Conservation (phyloP, 805 yeast species). For the Saturnispora zaruensis region DNA sequence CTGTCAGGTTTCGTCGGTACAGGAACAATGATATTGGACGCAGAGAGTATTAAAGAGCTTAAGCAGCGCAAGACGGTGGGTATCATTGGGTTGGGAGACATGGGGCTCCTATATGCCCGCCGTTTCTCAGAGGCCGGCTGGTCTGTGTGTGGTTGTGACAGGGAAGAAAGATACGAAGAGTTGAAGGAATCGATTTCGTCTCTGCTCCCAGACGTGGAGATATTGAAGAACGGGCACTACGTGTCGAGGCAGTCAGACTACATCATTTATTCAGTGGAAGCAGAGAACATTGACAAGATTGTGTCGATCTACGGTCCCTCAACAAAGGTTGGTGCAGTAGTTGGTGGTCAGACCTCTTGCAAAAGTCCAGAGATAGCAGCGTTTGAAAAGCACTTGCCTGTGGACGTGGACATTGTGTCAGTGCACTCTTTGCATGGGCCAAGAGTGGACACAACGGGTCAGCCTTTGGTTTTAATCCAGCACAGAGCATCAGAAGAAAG, state of each 20-base stretch:
- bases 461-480: conserved; percentile 79
- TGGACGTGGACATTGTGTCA: conserved; percentile 74
- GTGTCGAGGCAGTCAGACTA: conserved; percentile 80
- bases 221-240: conserved; percentile 70
- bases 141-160: conserved; percentile 83
- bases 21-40: conserved; percentile 15
- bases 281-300: conserved; percentile 68
- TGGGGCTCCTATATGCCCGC: conserved; percentile 86
- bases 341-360: conserved; percentile 98
- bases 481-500: conserved; percentile 56
- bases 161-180: conserved; percentile 51
- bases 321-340: conserved; percentile 78
- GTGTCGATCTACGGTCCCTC: conserved; percentile 77
- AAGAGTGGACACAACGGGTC: conserved; percentile 77
- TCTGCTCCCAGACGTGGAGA: conserved; percentile 33
- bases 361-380: conserved; percentile 85
- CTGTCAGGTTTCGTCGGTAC: neutral
- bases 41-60: conserved; percentile 13
- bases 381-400: conserved; percentile 66
- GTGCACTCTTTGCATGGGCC: conserved; percentile 96
- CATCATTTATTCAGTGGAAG: conserved; percentile 87
- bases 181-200: conserved; percentile 26
- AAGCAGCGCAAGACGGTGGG: conserved; percentile 54
- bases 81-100: conserved; percentile 92
- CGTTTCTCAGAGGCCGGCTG: conserved; percentile 76